Evolutionary conservation across 192 early-diverging fungal species (phyloP), one percentile per base, ranked within the genome.

Genomic region (Funneliformis mosseae): DNA sequence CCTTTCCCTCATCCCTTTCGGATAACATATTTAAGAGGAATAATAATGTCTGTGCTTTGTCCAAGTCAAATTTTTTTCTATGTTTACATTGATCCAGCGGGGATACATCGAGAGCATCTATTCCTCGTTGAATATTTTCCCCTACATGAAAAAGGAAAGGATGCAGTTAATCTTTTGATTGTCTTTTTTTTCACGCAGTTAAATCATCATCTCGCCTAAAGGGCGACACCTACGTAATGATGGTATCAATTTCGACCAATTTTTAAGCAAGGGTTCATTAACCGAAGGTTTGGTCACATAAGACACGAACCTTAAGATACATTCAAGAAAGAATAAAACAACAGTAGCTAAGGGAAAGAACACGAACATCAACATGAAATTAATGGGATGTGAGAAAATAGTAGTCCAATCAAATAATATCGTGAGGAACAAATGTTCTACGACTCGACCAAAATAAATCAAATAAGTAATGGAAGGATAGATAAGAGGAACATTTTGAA

Each of bases 1-100:
- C 89, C 33, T 81, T 74, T 18, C 80, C 77, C 46, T 85, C 86
- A 9, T 88, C 78, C 11, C 89, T 80, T 48, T 88, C 88, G 45
- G 88, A 90, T 0, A 88, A 80, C 1, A 88, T 28, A 25, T 33
- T 33, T 3, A 33, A 33, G 33, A 33, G 33, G 3, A 33, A 33
- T 33, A 33, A 33, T 3, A 33, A 33, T 33, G 33, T 33, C 33
- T 33, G 33, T 33, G 33, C 33, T 33, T 33, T 0, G 33, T 33
- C 33, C 3, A 33, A 3, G 33, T 33, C 33, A 3, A 33, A 33
- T 2, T 33, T 33, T 33, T 33, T 33, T 33, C 3, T 33, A 33
- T 33, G 3, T 33, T 33, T 33, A 33, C 33, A 33, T 33, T 33
- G 33, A 33, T 33, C 0, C 33, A 33, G 33, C 0, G 33, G 33